Evolutionary conservation across 768 basidiomycete genomes (phyloP).

Genomic region (Daedaleopsis nitida): DNA sequence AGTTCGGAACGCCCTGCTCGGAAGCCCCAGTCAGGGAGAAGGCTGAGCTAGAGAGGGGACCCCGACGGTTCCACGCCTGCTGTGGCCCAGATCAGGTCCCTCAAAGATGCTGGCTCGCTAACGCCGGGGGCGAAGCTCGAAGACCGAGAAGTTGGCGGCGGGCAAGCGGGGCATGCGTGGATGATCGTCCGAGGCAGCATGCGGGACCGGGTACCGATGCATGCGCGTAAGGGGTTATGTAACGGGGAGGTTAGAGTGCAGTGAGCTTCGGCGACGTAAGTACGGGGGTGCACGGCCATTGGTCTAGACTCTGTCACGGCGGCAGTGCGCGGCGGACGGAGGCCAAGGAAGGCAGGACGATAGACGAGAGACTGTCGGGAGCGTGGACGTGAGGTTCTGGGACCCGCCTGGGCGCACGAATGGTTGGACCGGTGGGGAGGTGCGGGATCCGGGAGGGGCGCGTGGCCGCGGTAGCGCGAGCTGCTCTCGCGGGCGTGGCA

Average conservation of each 20-base stretch:
- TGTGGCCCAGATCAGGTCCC: neutral
- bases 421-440: neutral
- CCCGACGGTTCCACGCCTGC: neutral
- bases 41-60: neutral
- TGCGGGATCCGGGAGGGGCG: neutral
- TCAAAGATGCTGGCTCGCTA: slow-evolving; percentile 1
- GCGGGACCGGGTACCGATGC: neutral
- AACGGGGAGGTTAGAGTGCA: neutral
- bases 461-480: too few relatives aligned
- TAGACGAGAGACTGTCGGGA: neutral
- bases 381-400: neutral
- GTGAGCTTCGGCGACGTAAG: too few relatives aligned
- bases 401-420: neutral
- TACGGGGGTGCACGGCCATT: too few relatives aligned
- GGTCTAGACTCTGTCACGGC: too few relatives aligned
- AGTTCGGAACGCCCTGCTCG: too few relatives aligned
- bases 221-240: neutral
- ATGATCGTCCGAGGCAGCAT: neutral
- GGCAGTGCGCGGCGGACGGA: too few relatives aligned
- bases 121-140: neutral
- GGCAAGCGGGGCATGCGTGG: too few relatives aligned
- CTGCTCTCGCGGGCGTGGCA: neutral
- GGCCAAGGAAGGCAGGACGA: too few relatives aligned
- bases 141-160: neutral
- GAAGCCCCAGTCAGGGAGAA: too few relatives aligned